Evolutionary conservation across 2,329 filamentous ascomycete genomes (phyloP), one percentile per base, ranked within the genome.

Genomic region (Calonectria pseudoturangicola): DNA sequence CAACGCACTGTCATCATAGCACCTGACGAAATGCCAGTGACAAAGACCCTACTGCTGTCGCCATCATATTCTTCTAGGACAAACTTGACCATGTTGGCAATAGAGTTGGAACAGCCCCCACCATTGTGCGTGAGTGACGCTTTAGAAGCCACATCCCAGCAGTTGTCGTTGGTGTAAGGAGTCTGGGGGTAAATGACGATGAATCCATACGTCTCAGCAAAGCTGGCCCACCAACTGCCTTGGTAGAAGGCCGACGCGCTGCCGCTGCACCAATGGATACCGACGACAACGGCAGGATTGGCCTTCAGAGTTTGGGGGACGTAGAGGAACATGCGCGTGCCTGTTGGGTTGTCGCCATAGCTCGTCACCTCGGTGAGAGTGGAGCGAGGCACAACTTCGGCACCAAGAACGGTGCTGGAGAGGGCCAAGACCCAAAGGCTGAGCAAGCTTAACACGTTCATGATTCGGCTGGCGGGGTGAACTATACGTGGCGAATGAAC

Each of bases 81-180:
- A 74, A 87, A 89, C 41, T 83, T 84, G 71, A 89, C 88, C 89
- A 91, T 90, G 77, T 87, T 89, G 45, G 86, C 88, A 62, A 91
- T 89, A 3, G 85, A 84, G 58, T 86, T 86, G 72, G 85, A 87
- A 75, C 89, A 87, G 16, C 87, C 87, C 6, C 88, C 88, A 15
- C 88, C 89, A 63, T 87, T 82, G 73, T 89, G 88, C 2, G 85
- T 87, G 8, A 90, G 82, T 0, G 87, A 84, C 41, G 84, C 85
- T 47, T 85, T 85, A 12, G 87, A 90, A 6, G 89, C 87, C 7
- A 92, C 90, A 75, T 92, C 91, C 87, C 90, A 92, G 83, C 91
- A 92, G 51, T 81, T 86, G 47, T 84, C 85, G 16, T 78, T 79
- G 0, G 74, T 78, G 27, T 77, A 78, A 3, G 77, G 77, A 6